A percentile compares a stretch with the other conserved stretches of the same genome.
phyloP scores from a whole-genome alignment of 2,329 filamentous ascomycete species.

The Microdochium paspali region DNA sequence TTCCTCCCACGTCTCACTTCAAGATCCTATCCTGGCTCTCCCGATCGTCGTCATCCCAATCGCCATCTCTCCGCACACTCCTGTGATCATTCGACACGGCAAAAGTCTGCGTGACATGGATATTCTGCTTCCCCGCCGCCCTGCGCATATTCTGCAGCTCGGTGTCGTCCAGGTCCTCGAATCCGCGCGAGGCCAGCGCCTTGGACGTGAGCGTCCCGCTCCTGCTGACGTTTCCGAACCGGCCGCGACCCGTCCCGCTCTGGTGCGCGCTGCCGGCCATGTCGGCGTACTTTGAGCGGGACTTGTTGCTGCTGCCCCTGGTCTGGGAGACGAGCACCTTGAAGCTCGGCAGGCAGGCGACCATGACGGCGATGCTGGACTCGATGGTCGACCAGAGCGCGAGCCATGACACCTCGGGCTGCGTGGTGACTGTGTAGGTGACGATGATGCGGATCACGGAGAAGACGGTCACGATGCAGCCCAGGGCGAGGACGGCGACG shows the following conservation, averaged over 20 bases:
- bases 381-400: constrained; percentile 1
- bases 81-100: neutral
- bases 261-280: neutral
- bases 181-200: neutral
- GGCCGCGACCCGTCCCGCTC: neutral
- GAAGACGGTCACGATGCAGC: constrained; percentile 10
- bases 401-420: constrained; percentile 1
- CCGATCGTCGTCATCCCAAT: neutral
- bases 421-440: neutral
- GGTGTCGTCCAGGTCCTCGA: neutral
- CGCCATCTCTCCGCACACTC: neutral
- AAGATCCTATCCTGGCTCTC: neutral
- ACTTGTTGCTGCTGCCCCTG: neutral
- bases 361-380: constrained; percentile 1
- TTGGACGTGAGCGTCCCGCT: neutral
- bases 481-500: constrained; percentile 8
- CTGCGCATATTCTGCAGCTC: neutral
- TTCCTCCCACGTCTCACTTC: too few relatives aligned
- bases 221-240: neutral
- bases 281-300: neutral
- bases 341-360: constrained; percentile 1
- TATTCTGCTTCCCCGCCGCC: neutral
- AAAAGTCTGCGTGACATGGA: neutral
- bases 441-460: constrained; percentile 1
- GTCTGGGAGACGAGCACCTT: neutral